Conservation (phyloP, 345 rosid genomes). For the Eucalyptus pauciflora region DNA sequence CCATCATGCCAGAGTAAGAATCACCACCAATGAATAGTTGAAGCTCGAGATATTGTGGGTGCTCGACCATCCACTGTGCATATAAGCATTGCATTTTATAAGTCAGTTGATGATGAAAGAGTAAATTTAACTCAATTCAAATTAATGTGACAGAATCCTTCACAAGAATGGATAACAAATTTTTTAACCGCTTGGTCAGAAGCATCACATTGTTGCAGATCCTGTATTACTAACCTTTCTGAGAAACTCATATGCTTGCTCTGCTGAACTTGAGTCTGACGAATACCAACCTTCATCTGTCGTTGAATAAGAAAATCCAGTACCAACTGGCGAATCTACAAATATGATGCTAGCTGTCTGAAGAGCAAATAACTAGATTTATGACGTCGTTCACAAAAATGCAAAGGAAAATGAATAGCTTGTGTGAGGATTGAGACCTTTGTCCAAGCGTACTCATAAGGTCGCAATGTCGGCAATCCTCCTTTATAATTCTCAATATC, state of each 20-base stretch:
- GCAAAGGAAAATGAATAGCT: neutral
- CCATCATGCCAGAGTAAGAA: slow-evolving; percentile 23
- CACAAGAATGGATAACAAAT: neutral
- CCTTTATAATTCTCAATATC: slow-evolving; percentile 1
- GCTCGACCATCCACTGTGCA: slow-evolving; percentile 17
- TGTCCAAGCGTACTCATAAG: slow-evolving; percentile 4
- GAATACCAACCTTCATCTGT: slow-evolving; percentile 1
- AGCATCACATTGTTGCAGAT: neutral
- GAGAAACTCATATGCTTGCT: slow-evolving; percentile 4
- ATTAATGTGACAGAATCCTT: neutral
- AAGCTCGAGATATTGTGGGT: slow-evolving; percentile 9
- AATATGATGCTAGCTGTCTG: slow-evolving; percentile 16
- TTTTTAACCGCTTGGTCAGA: neutral
- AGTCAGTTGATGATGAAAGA: neutral
- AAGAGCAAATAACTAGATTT: neutral
- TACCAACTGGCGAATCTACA: slow-evolving; percentile 17
- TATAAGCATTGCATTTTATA: neutral
- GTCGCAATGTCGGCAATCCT: neutral
- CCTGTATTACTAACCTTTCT: slow-evolving; percentile 1
- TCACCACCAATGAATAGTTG: slow-evolving; percentile 20
- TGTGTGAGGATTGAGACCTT: neutral
- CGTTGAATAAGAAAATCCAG: slow-evolving; percentile 15
- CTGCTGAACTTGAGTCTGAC: slow-evolving; percentile 9
- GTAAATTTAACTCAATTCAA: neutral
- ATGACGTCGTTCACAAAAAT: neutral